These are phyloP conservation scores for Paracamarosporium sp. DNA, from an alignment of 2,329 filamentous ascomycete genomes.

Conservation along the genomic window DNA sequence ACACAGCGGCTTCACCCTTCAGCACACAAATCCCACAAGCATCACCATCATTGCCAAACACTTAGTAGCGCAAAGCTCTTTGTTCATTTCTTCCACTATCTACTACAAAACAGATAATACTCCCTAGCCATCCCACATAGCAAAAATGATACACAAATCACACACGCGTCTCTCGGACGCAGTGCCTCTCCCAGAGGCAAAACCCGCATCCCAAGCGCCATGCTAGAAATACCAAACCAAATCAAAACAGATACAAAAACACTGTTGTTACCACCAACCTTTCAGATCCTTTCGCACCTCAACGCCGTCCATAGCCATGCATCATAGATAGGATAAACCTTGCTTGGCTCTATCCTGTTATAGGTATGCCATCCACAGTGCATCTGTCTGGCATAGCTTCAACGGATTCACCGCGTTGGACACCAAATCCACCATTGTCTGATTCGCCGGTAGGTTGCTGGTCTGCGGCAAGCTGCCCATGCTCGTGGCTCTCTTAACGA, in stretches of 20 bases:
- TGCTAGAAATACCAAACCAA: background rate
- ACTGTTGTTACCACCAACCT: background rate
- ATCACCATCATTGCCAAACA: no score
- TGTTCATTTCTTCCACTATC: background rate
- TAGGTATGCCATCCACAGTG: slow-evolving; percentile 97
- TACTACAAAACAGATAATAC: background rate
- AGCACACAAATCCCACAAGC: no score
- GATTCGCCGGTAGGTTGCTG: slow-evolving; percentile 84
- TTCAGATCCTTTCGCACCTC: background rate
- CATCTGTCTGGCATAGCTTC: slow-evolving; percentile 86
- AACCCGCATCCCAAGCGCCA: background rate
- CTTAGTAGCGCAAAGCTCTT: background rate
- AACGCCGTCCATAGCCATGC: background rate
- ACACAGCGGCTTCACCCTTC: no score
- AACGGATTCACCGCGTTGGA: slow-evolving; percentile 92
- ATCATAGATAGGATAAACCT: background rate
- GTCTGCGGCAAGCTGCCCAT: slow-evolving; percentile 79
- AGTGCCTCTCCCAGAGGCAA: background rate
- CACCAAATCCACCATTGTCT: slow-evolving; percentile 94
- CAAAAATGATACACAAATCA: background rate
- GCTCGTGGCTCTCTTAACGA: slow-evolving; percentile 88
- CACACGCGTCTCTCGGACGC: background rate
- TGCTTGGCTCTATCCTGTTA: slow-evolving; percentile 47
- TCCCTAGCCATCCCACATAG: background rate
- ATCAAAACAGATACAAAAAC: background rate